phyloP scores from a whole-genome alignment of 148 eudicot species.

The Chenopodium formosanum region DNA sequence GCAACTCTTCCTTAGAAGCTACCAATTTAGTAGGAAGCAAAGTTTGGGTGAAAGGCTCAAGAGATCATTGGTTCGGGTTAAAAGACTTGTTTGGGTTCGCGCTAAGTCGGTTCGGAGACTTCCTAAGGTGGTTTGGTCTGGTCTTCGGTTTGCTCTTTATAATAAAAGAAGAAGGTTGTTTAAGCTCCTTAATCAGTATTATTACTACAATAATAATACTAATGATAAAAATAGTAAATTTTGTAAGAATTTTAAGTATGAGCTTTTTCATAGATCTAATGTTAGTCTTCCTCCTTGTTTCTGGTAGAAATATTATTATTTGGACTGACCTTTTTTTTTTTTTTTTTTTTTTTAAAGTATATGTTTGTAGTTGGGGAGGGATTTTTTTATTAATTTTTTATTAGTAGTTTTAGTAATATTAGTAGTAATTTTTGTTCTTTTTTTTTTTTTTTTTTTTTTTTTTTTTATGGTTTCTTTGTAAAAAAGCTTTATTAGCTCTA shows the following conservation, averaged over 20 bases:
- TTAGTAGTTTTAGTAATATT: too few relatives aligned
- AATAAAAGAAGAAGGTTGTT: slow-evolving; percentile 26
- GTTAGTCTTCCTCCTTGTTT: slow-evolving; percentile 10
- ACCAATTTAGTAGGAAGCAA: slow-evolving; percentile 73
- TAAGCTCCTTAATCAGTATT: slow-evolving; percentile 24
- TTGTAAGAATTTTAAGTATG: slow-evolving; percentile 20
- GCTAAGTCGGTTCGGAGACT: slow-evolving; percentile 46
- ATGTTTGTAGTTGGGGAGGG: not conserved
- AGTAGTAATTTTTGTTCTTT: too few relatives aligned
- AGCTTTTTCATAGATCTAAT: slow-evolving; percentile 18
- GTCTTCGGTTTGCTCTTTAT: slow-evolving; percentile 37
- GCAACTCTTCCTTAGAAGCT: slow-evolving; percentile 78
- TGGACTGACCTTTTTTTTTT: not conserved
- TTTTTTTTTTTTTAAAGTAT: not conserved
- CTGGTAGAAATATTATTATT: slow-evolving; percentile 4
- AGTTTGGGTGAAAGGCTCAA: slow-evolving; percentile 45
- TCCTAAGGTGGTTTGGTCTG: slow-evolving; percentile 54
- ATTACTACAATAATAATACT: slow-evolving; percentile 1
- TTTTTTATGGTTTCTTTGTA: too few relatives aligned
- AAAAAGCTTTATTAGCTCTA: too few relatives aligned
- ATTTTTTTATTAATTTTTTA: not conserved
- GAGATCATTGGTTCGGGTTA: slow-evolving; percentile 49
- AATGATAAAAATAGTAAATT: not conserved
- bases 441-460: too few relatives aligned
- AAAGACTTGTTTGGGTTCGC: slow-evolving; percentile 42